phyloP scores from a whole-genome alignment of 345 rosid genomes.

The Aegle marmelos region DNA sequence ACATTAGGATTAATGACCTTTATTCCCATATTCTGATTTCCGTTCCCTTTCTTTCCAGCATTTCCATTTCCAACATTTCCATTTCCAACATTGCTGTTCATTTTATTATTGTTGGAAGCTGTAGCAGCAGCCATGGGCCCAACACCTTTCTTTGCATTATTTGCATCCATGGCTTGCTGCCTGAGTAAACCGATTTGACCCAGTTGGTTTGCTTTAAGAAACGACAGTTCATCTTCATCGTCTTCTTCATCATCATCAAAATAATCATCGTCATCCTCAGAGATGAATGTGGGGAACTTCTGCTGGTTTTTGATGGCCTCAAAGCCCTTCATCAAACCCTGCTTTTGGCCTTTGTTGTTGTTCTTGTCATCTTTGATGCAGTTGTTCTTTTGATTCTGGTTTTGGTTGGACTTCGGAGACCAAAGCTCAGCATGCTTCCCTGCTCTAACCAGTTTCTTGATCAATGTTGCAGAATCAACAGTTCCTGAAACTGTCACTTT shows the following conservation, averaged over 20 bases:
- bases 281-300: conserved; percentile 25
- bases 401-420: conserved; percentile 52
- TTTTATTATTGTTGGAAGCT: conserved; percentile 19
- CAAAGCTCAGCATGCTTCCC: conserved; percentile 81
- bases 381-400: conserved; percentile 36
- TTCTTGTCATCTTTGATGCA: conserved; percentile 37
- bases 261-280: conserved; percentile 46
- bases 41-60: conserved; percentile 51
- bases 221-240: conserved; percentile 36
- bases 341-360: conserved; percentile 49
- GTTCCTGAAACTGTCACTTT: conserved; percentile 69
- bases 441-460: conserved; percentile 63
- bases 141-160: conserved; percentile 26
- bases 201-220: conserved; percentile 28
- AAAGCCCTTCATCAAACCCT: conserved; percentile 35
- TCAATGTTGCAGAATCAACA: conserved; percentile 61
- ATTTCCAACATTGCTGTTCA: conserved; percentile 33
- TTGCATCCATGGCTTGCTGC: conserved; percentile 30
- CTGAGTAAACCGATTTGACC: conserved; percentile 30
- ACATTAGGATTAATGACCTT: conserved; percentile 26
- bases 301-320: conserved; percentile 52
- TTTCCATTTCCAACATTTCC: conserved; percentile 38
- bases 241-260: conserved; percentile 40
- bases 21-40: conserved; percentile 45
- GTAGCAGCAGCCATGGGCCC: conserved; percentile 25